These are phyloP conservation scores for Pythium phragmitis DNA, from an alignment of 352 stramenopile species.

Conservation along the genomic window DNA sequence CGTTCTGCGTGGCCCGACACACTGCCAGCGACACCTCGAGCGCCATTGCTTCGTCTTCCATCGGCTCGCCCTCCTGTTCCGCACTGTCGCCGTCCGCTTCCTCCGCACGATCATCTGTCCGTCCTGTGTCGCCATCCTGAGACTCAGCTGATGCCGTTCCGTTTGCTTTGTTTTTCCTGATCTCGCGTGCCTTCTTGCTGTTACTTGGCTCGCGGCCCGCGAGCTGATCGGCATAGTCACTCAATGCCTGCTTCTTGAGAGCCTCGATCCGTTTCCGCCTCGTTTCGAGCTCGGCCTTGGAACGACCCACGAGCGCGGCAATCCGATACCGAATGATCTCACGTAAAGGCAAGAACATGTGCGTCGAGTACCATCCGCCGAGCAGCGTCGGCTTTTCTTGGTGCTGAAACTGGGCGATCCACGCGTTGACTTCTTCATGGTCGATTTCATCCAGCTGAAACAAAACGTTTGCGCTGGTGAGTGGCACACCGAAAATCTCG, in stretches of 20 bases:
- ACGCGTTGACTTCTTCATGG: constrained; percentile 56
- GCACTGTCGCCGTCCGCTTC: constrained; percentile 4
- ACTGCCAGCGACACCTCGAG: constrained; percentile 20
- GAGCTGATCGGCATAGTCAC: constrained; percentile 53
- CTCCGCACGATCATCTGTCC: not conserved
- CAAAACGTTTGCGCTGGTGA: constrained; percentile 68
- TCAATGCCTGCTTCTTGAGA: constrained; percentile 73
- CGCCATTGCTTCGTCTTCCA: constrained; percentile 20
- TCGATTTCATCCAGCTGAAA: constrained; percentile 79
- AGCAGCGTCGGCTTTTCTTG: constrained; percentile 53
- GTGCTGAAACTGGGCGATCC: constrained; percentile 49
- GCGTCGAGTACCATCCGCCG: constrained; percentile 73
- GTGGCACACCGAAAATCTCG: constrained; percentile 73
- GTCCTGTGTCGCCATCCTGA: constrained; percentile 20
- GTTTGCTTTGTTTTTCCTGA: constrained; percentile 10
- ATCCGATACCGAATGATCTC: constrained; percentile 80
- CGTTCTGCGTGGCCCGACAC: constrained; percentile 4
- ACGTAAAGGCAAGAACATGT: constrained; percentile 77
- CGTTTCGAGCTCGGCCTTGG: constrained; percentile 64
- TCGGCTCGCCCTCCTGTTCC: not conserved
- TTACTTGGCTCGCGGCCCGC: constrained; percentile 22
- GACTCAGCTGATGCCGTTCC: constrained; percentile 6
- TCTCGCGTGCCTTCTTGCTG: constrained; percentile 22
- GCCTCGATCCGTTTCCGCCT: constrained; percentile 61
- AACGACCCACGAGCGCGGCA: constrained; percentile 64